Base-by-base conservation (phyloP, 208 protist species). In the Trypanosoma rangeli region DNA sequence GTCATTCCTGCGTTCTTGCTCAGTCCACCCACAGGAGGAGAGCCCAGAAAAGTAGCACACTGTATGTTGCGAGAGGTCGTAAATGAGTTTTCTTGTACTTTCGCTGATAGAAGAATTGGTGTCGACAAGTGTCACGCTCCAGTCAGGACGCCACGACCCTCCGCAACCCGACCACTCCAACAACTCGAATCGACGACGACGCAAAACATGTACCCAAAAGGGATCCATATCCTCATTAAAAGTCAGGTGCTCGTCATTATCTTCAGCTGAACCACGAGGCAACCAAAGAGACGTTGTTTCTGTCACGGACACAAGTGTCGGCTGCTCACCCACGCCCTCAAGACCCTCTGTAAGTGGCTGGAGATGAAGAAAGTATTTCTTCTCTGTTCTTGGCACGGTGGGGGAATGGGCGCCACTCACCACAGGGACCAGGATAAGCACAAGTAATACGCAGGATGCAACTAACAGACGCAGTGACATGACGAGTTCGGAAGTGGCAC, bases 141-240 rank as follows among this genome's bases (percentile, higher is more conserved):
- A 94, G 59, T 90, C 85, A 0, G 82, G 77, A 10, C 86, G 80
- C 86, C 89, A 94, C 70, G 82, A 73, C 20, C 89, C 89, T 16
- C 85, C 84, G 64, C 89, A 94, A 18, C 86, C 86, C n/a, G 80
- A 83, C 86, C 85, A 94, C 59, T 90, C 83, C 18, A 94, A 29
- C 53, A 70, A 60, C 20, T 83, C 60, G 33, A 94, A 88, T 3
- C 74, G 79, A 3, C 83, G 79, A 3, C 82, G 76, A 10, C 74
- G 74, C 70, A 91, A 64, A 18, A 86, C 68, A 49, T 86, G 85
- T 57, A 88, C 90, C 89, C 89, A 94, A 46, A 92, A 74, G 0
- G 86, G 79, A 55, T 94, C 84, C 54, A 94, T 79, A 54, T 85
- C 79, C 26, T 85, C 80, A 64, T 87, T 79, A 60, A 92, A 92